These are phyloP conservation scores for Tylopilus balloui DNA, from an alignment of 768 basidiomycete species.

Conservation along the genomic window DNA sequence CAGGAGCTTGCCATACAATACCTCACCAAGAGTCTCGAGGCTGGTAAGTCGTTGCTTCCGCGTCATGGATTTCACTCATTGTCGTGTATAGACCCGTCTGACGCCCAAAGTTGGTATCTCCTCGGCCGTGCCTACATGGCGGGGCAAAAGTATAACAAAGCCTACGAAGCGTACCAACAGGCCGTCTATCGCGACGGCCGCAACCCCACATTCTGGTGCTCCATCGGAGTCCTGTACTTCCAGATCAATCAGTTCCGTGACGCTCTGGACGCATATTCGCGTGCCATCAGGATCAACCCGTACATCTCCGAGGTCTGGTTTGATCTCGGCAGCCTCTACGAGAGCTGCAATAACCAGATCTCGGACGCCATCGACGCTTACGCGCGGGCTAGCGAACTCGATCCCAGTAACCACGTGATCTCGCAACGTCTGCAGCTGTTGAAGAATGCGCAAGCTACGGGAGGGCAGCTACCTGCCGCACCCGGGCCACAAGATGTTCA, in stretches of 20 bases:
- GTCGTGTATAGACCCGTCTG: constrained; percentile 67
- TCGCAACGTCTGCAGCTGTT: constrained; percentile 74
- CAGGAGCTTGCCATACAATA: constrained; percentile 93
- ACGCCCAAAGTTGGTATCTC: constrained; percentile 98
- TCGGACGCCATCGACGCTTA: constrained; percentile 99
- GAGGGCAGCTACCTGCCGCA: constrained; percentile 74
- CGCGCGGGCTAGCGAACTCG: constrained; percentile 89
- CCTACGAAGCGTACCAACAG: constrained; percentile 99
- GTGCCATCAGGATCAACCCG: constrained; percentile 97
- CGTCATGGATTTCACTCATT: background rate
- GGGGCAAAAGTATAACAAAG: constrained; percentile 97
- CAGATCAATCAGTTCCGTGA: constrained; percentile 99
- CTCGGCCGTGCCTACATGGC: constrained; percentile 99
- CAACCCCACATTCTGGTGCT: constrained; percentile 99
- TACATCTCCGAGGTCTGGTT: constrained; percentile 85
- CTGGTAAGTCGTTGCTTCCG: constrained; percentile 51
- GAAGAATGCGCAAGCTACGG: constrained; percentile 72
- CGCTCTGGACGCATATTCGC: constrained; percentile 96
- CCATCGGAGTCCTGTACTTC: constrained; percentile 98
- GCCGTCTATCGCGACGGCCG: constrained; percentile 98
- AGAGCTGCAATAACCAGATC: constrained; percentile 98
- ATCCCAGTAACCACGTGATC: constrained; percentile 80
- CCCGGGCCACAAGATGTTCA: constrained; percentile 95
- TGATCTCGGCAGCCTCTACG: constrained; percentile 94
- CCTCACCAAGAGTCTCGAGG: constrained; percentile 91